Percentiles rank a stretch among this genome's conserved stretches.
These are phyloP conservation scores for Aureobasidium mangrovei DNA, from an alignment of 2,329 filamentous ascomycete genomes.

Conservation along the genomic window DNA sequence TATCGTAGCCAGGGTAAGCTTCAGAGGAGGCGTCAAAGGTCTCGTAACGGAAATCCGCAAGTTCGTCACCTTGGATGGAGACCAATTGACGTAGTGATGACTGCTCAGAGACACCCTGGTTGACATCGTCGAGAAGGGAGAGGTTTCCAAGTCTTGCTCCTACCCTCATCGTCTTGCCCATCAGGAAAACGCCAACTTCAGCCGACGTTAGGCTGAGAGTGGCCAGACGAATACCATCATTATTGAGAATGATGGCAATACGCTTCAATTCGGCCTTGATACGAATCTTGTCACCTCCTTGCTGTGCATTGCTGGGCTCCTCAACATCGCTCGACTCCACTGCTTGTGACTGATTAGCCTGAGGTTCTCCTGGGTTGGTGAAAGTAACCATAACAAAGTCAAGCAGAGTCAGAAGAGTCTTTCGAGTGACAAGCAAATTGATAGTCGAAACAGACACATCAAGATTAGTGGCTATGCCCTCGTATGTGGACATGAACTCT, in stretches of 20 bases:
- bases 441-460: conserved; percentile 90
- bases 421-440: conserved; percentile 87
- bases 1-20: conserved; percentile 88
- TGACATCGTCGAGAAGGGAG: conserved; percentile 85
- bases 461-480: conserved; percentile 88
- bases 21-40: conserved; percentile 74
- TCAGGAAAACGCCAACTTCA: conserved; percentile 80
- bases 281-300: conserved; percentile 65
- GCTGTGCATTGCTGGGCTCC: conserved; percentile 19
- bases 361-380: conserved; percentile 42
- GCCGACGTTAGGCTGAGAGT: conserved; percentile 89
- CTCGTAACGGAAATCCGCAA: conserved; percentile 96
- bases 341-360: conserved; percentile 22
- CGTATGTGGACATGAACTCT: conserved; percentile 84
- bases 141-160: conserved; percentile 80
- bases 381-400: conserved; percentile 95
- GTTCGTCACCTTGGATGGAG: conserved; percentile 88
- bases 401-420: conserved; percentile 80
- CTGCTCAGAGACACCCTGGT: conserved; percentile 72
- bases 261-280: conserved; percentile 91
- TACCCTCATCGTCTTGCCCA: conserved; percentile 78
- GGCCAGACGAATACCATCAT: conserved; percentile 89
- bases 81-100: conserved; percentile 80
- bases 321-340: conserved; percentile 27
- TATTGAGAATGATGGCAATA: conserved; percentile 90